These are phyloP conservation scores for Zasmidium cellare DNA, from an alignment of 2,329 filamentous ascomycete species.

Conservation along the genomic window DNA sequence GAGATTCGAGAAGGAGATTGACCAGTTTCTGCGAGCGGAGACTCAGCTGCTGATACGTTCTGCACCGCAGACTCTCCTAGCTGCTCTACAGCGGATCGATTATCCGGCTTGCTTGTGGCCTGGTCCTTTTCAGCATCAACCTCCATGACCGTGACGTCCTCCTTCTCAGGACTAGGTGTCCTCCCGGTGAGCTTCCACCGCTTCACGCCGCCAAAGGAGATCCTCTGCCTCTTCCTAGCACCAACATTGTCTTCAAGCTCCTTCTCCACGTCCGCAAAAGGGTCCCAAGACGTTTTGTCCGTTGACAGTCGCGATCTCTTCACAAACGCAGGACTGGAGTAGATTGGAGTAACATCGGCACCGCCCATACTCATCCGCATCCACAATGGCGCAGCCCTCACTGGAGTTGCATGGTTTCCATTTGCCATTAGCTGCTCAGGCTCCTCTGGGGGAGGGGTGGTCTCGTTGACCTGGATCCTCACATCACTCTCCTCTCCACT, in stretches of 20 bases:
- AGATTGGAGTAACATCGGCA: constrained; percentile 31
- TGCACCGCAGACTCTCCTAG: neutral
- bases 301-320: constrained; percentile 71
- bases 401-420: neutral
- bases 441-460: constrained; percentile 21
- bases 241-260: constrained; percentile 54
- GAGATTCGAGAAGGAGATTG: no score
- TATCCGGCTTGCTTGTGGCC: neutral
- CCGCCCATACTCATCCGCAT: constrained; percentile 21
- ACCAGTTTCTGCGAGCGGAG: no score
- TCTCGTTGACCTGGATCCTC: constrained; percentile 15
- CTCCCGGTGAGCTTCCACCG: constrained; percentile 74
- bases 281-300: constrained; percentile 63
- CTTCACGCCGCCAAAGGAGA: constrained; percentile 65
- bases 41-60: neutral
- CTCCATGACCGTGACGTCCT: constrained; percentile 19
- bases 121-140: neutral
- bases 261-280: constrained; percentile 65
- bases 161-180: constrained; percentile 67
- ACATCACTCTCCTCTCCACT: constrained; percentile 9
- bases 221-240: constrained; percentile 70
- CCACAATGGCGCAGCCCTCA: constrained; percentile 1
- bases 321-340: constrained; percentile 75
- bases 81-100: neutral
- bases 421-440: neutral